phyloP scores from a whole-genome alignment of 768 basidiomycete species.

The Gautieria morchelliformis region DNA sequence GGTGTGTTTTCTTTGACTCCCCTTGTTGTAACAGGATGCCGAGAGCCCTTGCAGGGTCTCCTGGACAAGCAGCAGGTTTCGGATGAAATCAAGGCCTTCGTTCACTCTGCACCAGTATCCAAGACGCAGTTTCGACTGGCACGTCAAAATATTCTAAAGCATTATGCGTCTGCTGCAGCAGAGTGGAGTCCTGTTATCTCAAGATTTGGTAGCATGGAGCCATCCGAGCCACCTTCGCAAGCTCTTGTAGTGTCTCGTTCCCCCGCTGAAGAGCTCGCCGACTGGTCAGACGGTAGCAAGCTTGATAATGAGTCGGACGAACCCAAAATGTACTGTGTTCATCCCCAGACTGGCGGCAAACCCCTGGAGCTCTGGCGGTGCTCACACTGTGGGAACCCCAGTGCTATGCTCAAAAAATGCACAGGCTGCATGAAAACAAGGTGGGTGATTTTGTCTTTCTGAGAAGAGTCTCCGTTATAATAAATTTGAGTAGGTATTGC shows the following conservation, averaged over 20 bases:
- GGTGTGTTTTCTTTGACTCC: no score
- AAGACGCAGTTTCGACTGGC: constrained; percentile 40
- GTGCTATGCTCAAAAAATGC: constrained; percentile 46
- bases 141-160: neutral
- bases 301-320: constrained; percentile 27
- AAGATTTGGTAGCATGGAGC: constrained; percentile 22
- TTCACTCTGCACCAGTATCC: constrained; percentile 34
- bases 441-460: constrained; percentile 14
- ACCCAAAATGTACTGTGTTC: constrained; percentile 22
- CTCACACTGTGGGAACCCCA: constrained; percentile 58
- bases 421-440: constrained; percentile 32
- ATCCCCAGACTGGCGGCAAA: constrained; percentile 37
- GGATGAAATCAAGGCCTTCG: constrained; percentile 40
- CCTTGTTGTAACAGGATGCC: no score
- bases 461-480: neutral
- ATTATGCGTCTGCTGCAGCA: constrained; percentile 1
- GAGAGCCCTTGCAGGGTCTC: constrained; percentile 26
- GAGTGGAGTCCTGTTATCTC: constrained; percentile 23
- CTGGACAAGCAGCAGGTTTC: constrained; percentile 37
- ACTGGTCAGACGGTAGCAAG: constrained; percentile 45
- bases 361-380: constrained; percentile 47
- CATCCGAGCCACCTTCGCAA: constrained; percentile 19
- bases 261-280: constrained; percentile 46
- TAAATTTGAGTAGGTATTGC: constrained; percentile 29
- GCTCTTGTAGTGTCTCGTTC: constrained; percentile 19